Evolutionary conservation across 1,139 yeast species (phyloP), one percentile per base, ranked within the genome.

Genomic region (Yamadazyma dendronema): DNA sequence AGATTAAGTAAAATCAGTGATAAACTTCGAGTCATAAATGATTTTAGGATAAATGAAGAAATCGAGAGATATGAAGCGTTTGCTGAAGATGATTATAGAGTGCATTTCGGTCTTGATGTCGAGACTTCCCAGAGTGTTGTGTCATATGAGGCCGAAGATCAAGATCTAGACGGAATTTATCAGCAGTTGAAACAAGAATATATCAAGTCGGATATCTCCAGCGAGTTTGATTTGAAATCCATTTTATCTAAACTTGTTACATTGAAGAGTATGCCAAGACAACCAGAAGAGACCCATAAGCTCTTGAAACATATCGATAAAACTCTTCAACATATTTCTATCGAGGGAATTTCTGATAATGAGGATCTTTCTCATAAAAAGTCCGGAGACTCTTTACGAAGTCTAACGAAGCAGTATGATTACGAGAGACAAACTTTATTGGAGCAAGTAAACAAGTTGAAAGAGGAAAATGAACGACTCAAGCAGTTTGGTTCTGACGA

Each of bases 1-100:
- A 59, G 76, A 9, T 43, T 77, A 4, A 41, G 53, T 8, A 55
- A 54, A 33, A 55, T 75, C 1, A 68, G 74, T 34, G 69, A 68
- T 31, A 61, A 62, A 33, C 52, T 74, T 12, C 60, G 56, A 34
- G 53, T 47, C 0, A 48, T 76, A 13, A 55, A 65, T 32, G 68
- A 67, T 47, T 60, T 54, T 9, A 62, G 75, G 30, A 61, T 76
- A 25, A 57, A 60, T 37, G 75, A 73, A 36, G 72, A 74, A 40
- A 67, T 76, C 25, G 68, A 66, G 11, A 63, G 62, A 36, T 77
- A 72, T 43, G 67, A 67, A 38, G 54, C 50, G 1, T 61, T 47
- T 31, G 73, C 72, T 2, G 72, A 66, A 33, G 72, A 64, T 9
- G 80, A 74, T 43, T 59, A 55, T 32, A 54, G 48, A 37, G 54